Percentiles rank a stretch among this genome's conserved stretches.
These are phyloP conservation scores for Lodderomyces beijingensis DNA, from an alignment of 1,139 yeast genomes.

Conservation along the genomic window DNA sequence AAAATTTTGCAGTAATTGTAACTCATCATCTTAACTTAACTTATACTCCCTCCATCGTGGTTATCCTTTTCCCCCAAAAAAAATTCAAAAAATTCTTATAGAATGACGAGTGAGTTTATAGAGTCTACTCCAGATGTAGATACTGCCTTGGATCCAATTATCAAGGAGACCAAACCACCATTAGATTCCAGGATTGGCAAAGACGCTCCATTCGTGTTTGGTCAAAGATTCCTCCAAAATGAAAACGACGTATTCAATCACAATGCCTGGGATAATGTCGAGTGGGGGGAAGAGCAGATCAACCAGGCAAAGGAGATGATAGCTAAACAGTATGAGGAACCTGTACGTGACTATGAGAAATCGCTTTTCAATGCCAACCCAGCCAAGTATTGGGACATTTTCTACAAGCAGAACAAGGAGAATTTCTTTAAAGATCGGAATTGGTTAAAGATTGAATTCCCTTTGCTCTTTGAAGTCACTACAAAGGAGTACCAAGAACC, in stretches of 20 bases:
- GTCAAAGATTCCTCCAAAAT: slow-evolving; percentile 71
- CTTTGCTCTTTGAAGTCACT: slow-evolving; percentile 74
- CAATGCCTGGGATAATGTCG: slow-evolving; percentile 98
- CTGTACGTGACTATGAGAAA: slow-evolving; percentile 85
- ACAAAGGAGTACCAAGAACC: slow-evolving; percentile 61
- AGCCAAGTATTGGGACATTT: slow-evolving; percentile 92
- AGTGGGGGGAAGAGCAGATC: slow-evolving; percentile 92
- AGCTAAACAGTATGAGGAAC: slow-evolving; percentile 68
- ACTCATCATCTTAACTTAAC: no score
- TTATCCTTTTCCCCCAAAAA: no score
- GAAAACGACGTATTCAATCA: slow-evolving; percentile 84
- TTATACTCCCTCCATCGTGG: no score
- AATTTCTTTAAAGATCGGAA: slow-evolving; percentile 95
- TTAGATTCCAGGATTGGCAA: slow-evolving; percentile 66
- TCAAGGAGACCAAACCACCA: slow-evolving; percentile 24
- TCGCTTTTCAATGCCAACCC: slow-evolving; percentile 76
- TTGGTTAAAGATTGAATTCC: slow-evolving; percentile 95
- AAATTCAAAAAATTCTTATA: no score
- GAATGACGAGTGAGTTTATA: slow-evolving; percentile 4
- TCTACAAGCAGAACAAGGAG: slow-evolving; percentile 84
- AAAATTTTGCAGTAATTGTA: no score
- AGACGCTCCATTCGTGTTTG: slow-evolving; percentile 88
- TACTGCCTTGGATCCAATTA: slow-evolving; percentile 6
- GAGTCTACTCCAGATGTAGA: slow-evolving; percentile 6
- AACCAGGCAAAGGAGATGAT: slow-evolving; percentile 72